Percentiles rank a stretch among this genome's conserved stretches.
Evolutionary conservation across 108 stramenopile species (phyloP).

Genomic region (Skeletonema marinoi): DNA sequence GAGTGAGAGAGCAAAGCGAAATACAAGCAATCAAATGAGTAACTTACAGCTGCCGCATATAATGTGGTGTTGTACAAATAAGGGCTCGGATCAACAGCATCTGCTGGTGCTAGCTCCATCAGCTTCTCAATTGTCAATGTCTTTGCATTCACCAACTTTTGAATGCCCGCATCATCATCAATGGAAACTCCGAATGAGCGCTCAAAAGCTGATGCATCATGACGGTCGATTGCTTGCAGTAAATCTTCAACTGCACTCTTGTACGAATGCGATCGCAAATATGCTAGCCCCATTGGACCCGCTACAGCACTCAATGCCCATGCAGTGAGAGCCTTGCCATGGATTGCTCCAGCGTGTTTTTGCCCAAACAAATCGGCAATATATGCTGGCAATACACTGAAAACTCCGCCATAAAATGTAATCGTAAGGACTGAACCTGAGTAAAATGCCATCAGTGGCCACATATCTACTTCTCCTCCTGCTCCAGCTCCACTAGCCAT

Average conservation of each 20-base stretch:
- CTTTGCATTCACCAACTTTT: conserved; percentile 68
- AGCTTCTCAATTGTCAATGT: conserved; percentile 78
- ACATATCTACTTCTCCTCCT: conserved; percentile 26
- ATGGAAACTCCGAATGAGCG: conserved; percentile 61
- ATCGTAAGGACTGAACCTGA: conserved; percentile 66
- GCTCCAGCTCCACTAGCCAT: conserved; percentile 12
- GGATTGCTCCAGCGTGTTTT: conserved; percentile 79
- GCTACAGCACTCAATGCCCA: conserved; percentile 63
- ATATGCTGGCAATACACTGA: conserved; percentile 81
- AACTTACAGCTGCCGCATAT: conserved; percentile 62
- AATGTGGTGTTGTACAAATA: conserved; percentile 81
- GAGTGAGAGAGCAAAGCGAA: no score
- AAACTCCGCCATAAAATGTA: conserved; percentile 81
- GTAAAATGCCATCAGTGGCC: conserved; percentile 69
- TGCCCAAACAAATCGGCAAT: conserved; percentile 86
- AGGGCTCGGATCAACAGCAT: conserved; percentile 81
- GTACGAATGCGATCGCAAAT: conserved; percentile 59
- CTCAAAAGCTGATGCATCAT: conserved; percentile 61
- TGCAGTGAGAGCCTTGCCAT: conserved; percentile 75
- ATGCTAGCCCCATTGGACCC: conserved; percentile 73
- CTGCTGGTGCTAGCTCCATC: conserved; percentile 66
- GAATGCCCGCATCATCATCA: conserved; percentile 42
- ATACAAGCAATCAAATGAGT: not conserved
- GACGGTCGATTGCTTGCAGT: conserved; percentile 38
- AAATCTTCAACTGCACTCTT: conserved; percentile 65